Conservation (phyloP, 2,329 filamentous ascomycete genomes). For the Diplodia seriata region DNA sequence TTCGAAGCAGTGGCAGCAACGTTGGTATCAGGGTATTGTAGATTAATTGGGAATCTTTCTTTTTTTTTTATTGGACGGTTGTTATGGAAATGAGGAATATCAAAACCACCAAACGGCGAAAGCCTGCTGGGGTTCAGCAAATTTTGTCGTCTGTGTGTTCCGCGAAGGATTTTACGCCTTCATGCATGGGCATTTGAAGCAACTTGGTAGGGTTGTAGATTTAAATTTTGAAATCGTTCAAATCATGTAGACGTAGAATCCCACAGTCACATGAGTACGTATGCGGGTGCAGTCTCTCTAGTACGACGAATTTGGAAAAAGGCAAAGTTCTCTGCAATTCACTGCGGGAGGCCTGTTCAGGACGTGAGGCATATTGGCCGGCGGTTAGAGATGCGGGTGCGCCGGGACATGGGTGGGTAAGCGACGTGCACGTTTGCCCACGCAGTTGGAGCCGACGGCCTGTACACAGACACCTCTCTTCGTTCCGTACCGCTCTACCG, state of each 20-base stretch:
- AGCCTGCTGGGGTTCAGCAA: not conserved
- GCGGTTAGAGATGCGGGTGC: not conserved
- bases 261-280: too few relatives aligned
- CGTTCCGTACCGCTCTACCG: slow-evolving; percentile 22
- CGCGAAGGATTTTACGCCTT: not conserved
- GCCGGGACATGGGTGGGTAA: slow-evolving; percentile 3
- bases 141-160: not conserved
- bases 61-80: slow-evolving; percentile 1
- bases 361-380: not conserved
- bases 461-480: slow-evolving; percentile 5
- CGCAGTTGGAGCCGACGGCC: slow-evolving; percentile 8
- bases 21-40: slow-evolving; percentile 20
- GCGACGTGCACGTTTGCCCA: slow-evolving; percentile 12
- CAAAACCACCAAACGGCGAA: not conserved
- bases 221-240: too few relatives aligned
- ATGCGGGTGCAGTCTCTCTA: too few relatives aligned
- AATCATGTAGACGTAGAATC: too few relatives aligned
- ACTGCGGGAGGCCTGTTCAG: too few relatives aligned
- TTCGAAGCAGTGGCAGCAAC: slow-evolving; percentile 11
- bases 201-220: not conserved
- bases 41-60: slow-evolving; percentile 12
- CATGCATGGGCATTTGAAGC: not conserved
- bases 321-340: too few relatives aligned
- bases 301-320: too few relatives aligned
- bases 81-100: slow-evolving; percentile 27